A percentile compares a stretch with the other conserved stretches of the same genome.
phyloP scores from a whole-genome alignment of 805 yeast species.

The Kuraishia ogatae region DNA sequence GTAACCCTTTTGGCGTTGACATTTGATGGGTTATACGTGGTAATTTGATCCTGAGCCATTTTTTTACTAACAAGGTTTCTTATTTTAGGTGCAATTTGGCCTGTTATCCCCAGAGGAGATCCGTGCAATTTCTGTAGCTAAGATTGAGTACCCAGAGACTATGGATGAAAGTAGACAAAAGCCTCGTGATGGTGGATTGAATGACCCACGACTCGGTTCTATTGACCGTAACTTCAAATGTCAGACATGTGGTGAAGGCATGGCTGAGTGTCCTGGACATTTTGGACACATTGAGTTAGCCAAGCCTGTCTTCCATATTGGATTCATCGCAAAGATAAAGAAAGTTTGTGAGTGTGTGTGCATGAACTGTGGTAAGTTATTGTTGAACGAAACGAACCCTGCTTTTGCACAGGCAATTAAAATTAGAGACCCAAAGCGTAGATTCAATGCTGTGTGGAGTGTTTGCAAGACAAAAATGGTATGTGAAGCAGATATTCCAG shows the following conservation, averaged over 20 bases:
- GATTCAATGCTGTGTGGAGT: conserved; percentile 96
- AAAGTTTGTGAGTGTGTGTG: conserved; percentile 95
- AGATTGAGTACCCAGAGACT: conserved; percentile 97
- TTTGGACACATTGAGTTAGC: conserved; percentile 98
- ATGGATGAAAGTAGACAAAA: conserved; percentile 95
- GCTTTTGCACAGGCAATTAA: conserved; percentile 81
- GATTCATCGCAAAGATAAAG: conserved; percentile 87
- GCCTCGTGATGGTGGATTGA: conserved; percentile 94
- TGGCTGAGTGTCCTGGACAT: conserved; percentile 99
- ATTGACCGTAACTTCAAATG: conserved; percentile 96
- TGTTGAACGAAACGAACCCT: conserved; percentile 76
- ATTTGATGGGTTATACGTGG: neutral
- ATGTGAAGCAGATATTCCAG: conserved; percentile 87
- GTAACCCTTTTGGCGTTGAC: conserved; percentile 14
- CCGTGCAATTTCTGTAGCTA: conserved; percentile 95
- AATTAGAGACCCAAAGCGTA: conserved; percentile 88
- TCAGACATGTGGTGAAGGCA: conserved; percentile 98
- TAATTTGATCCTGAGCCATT: neutral
- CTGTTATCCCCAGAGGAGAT: conserved; percentile 95
- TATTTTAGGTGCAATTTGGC: conserved; percentile 79
- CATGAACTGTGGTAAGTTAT: conserved; percentile 95
- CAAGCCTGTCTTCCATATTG: conserved; percentile 97
- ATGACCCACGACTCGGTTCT: conserved; percentile 95
- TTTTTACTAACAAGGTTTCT: conserved; percentile 5
- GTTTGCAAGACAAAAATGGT: conserved; percentile 87